phyloP scores from a whole-genome alignment of 768 basidiomycete genomes.

The Serendipita sp. region DNA sequence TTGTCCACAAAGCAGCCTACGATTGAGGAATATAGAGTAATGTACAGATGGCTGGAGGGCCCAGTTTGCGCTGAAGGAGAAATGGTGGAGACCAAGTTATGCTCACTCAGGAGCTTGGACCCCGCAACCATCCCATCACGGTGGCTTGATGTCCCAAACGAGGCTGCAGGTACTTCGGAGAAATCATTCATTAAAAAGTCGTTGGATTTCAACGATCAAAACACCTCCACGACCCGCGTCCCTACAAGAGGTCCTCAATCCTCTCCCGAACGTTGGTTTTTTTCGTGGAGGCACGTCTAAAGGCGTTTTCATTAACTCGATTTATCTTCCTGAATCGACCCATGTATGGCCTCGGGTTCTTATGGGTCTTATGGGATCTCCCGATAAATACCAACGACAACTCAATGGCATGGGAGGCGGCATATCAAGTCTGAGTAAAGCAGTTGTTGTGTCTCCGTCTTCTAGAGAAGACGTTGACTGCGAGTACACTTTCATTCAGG shows the following conservation, averaged over 20 bases:
- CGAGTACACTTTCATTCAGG: slow-evolving; percentile 53
- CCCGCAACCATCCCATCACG: no score
- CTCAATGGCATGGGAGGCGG: slow-evolving; percentile 75
- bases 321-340: slow-evolving; percentile 33
- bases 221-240: background rate
- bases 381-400: slow-evolving; percentile 53
- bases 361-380: slow-evolving; percentile 66
- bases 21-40: no score
- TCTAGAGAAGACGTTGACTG: slow-evolving; percentile 32
- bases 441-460: slow-evolving; percentile 43
- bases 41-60: no score
- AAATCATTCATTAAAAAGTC: no score
- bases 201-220: no score
- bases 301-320: slow-evolving; percentile 47
- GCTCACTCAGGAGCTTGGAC: no score
- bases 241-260: slow-evolving; percentile 14
- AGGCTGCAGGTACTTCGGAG: no score
- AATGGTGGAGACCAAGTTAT: no score
- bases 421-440: slow-evolving; percentile 56
- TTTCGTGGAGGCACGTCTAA: slow-evolving; percentile 65
- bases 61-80: no score
- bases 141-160: no score
- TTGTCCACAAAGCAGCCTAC: no score
- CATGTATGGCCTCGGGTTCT: slow-evolving; percentile 45
- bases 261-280: slow-evolving; percentile 27